Evolutionary conservation across 768 basidiomycete species (phyloP).

Genomic region (Lyophyllum decastes): DNA sequence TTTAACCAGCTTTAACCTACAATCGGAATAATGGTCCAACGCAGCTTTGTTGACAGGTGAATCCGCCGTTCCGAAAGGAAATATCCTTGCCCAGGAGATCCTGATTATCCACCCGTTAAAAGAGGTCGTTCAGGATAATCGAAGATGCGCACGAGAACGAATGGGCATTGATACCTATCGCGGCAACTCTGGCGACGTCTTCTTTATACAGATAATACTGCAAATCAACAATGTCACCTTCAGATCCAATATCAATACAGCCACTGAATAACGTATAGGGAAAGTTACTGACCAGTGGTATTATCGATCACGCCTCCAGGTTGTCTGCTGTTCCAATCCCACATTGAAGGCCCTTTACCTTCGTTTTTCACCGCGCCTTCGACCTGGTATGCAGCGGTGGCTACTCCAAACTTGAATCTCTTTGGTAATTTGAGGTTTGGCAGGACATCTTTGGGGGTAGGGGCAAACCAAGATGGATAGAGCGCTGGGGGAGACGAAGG

Average conservation of each 20-base stretch:
- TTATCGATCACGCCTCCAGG: constrained; percentile 42
- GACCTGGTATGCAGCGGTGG: constrained; percentile 54
- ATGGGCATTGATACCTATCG: constrained; percentile 50
- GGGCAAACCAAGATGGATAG: constrained; percentile 48
- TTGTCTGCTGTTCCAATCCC: constrained; percentile 52
- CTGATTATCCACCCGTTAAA: constrained; percentile 21
- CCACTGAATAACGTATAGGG: not conserved
- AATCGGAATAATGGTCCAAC: constrained; percentile 45
- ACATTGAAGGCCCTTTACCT: constrained; percentile 47
- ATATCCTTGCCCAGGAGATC: constrained; percentile 53
- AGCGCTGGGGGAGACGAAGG: constrained; percentile 46
- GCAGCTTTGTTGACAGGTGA: constrained; percentile 52
- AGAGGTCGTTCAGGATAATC: not conserved
- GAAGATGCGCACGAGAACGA: constrained; percentile 45
- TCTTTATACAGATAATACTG: constrained; percentile 57
- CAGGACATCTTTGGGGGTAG: constrained; percentile 42
- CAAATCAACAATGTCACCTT: constrained; percentile 48
- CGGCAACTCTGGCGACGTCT: constrained; percentile 49
- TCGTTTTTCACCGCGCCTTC: constrained; percentile 54
- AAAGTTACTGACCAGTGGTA: constrained; percentile 36
- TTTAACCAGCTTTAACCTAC: no score
- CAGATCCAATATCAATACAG: not conserved
- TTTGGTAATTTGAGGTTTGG: constrained; percentile 45
- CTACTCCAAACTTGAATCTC: constrained; percentile 52
- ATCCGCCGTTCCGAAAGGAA: constrained; percentile 48